These are phyloP conservation scores for Diaporthe vexans DNA, from an alignment of 2,329 filamentous ascomycete species.

Conservation along the genomic window DNA sequence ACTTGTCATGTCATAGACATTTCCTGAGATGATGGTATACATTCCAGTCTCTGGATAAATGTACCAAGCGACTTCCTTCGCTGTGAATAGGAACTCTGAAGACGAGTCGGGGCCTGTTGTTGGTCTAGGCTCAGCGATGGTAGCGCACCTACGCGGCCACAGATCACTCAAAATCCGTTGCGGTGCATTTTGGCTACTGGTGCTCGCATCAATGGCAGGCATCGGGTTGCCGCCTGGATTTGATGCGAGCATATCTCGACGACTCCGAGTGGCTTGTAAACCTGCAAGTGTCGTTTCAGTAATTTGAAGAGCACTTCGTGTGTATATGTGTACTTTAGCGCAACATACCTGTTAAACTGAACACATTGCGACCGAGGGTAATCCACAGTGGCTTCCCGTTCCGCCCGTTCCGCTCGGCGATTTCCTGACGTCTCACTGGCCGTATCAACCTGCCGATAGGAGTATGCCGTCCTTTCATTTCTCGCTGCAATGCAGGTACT, in stretches of 20 bases:
- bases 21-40: not conserved
- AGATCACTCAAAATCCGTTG: not conserved
- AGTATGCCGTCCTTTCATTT: not conserved
- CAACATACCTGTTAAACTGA: not conserved
- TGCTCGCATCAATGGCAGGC: not conserved
- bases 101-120: not conserved
- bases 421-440: not conserved
- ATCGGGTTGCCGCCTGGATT: slow-evolving; percentile 4
- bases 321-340: too few species aligned
- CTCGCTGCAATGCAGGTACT: not conserved
- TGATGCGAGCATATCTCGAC: not conserved
- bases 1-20: slow-evolving; percentile 10
- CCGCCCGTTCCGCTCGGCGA: slow-evolving; percentile 14
- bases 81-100: not conserved
- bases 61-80: slow-evolving; percentile 17
- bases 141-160: not conserved
- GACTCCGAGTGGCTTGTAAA: not conserved
- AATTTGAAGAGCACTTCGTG: rapidly evolving
- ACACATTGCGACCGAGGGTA: not conserved
- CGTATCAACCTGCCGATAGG: not conserved
- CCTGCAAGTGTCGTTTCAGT: not conserved
- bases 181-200: not conserved
- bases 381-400: not conserved
- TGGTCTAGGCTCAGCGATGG: slow-evolving; percentile 5
- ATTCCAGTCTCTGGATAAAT: not conserved